These are phyloP conservation scores for Lachnellula suecica DNA, from an alignment of 2,329 filamentous ascomycete species.

Conservation along the genomic window DNA sequence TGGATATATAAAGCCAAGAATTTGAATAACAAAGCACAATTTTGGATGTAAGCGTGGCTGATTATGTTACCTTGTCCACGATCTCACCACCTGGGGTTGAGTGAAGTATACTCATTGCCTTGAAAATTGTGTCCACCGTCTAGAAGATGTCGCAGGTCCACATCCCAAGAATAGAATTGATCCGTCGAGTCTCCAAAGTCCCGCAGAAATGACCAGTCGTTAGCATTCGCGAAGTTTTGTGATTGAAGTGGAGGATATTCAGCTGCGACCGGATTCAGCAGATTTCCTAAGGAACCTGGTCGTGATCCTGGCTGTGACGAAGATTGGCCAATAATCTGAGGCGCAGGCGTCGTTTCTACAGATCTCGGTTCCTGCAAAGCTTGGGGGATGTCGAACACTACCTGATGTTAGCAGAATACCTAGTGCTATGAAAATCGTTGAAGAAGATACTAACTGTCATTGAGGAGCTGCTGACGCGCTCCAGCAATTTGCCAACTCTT, in stretches of 20 bases:
- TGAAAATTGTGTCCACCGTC: constrained; percentile 21
- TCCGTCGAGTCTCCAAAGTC: constrained; percentile 31
- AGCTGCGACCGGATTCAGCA: not conserved
- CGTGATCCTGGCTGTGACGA: not conserved
- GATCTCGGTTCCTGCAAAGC: constrained; percentile 12
- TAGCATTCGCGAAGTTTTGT: constrained; percentile 1
- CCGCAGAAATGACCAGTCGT: constrained; percentile 30
- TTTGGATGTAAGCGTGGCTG: not conserved
- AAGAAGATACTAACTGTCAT: constrained; percentile 24
- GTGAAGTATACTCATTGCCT: constrained; percentile 12
- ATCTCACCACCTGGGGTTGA: not conserved
- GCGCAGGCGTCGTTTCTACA: not conserved
- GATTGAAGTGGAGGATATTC: not conserved
- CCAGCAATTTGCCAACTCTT: constrained; percentile 33
- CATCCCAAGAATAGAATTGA: constrained; percentile 31
- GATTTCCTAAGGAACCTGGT: not conserved
- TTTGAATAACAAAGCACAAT: not conserved
- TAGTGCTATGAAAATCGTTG: not conserved
- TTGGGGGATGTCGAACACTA: constrained; percentile 22
- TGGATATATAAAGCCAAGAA: not conserved
- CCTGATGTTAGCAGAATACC: not conserved
- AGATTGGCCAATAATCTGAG: not conserved
- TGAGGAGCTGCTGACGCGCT: constrained; percentile 27
- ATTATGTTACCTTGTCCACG: not conserved
- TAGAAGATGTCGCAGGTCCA: constrained; percentile 28